Conservation (phyloP, 2,329 filamentous ascomycete species). For the Dactylonectria macrodidyma region DNA sequence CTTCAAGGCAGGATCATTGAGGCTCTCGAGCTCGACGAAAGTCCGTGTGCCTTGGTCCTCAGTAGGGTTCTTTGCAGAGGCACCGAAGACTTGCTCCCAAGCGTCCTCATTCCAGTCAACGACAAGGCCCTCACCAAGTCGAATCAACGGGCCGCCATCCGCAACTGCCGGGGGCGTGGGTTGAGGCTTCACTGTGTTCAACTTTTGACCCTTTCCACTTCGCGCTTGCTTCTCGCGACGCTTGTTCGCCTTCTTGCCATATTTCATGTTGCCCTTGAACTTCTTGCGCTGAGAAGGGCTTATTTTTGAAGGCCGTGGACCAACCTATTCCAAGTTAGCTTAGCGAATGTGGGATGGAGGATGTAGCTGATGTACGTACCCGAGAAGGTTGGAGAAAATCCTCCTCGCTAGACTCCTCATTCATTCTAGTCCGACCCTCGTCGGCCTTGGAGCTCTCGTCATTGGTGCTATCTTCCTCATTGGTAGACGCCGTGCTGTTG, state of each 20-base stretch:
- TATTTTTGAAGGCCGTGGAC: constrained; percentile 44
- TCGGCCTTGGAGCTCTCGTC: constrained; percentile 61
- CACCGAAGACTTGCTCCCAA: constrained; percentile 79
- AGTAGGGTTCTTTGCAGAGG: constrained; percentile 49
- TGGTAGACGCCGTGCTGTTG: constrained; percentile 63
- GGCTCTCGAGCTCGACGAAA: constrained; percentile 66
- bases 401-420: constrained; percentile 71
- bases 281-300: constrained; percentile 62
- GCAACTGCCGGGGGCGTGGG: constrained; percentile 56
- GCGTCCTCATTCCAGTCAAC: constrained; percentile 86
- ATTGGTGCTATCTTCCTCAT: constrained; percentile 68
- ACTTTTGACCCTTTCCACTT: constrained; percentile 56
- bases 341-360: not conserved
- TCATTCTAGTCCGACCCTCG: constrained; percentile 66
- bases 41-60: constrained; percentile 73
- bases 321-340: constrained; percentile 26
- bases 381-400: constrained; percentile 53
- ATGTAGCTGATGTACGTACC: constrained; percentile 40
- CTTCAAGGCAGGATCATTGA: constrained; percentile 76
- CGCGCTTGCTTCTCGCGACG: constrained; percentile 60
- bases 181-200: constrained; percentile 51
- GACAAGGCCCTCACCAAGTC: constrained; percentile 86
- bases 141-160: constrained; percentile 76
- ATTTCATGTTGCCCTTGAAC: constrained; percentile 60
- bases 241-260: constrained; percentile 66